Percentiles rank a stretch among this genome's conserved stretches.
Evolutionary conservation across 176 grass and related monocot species (phyloP).

Genomic region (Musa itinerans): DNA sequence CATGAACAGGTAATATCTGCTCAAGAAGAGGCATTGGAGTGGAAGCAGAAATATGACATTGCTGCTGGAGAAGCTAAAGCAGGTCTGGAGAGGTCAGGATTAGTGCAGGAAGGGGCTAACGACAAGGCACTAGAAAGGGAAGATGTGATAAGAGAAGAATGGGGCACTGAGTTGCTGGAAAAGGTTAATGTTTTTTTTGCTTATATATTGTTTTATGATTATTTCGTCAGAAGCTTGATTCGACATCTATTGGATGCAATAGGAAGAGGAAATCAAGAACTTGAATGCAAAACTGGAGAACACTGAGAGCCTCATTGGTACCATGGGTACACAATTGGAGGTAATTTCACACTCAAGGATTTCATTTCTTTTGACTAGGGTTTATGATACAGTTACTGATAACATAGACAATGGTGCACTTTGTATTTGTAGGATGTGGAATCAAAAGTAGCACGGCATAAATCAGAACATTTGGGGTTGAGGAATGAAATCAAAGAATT

Average conservation of each 20-base stretch:
- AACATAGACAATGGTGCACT: not conserved
- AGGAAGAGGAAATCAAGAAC: conserved; percentile 73
- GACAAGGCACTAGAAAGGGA: conserved; percentile 66
- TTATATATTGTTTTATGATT: not conserved
- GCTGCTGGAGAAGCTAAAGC: conserved; percentile 59
- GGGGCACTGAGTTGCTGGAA: conserved; percentile 40
- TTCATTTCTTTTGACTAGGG: not conserved
- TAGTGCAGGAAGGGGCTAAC: conserved; percentile 55
- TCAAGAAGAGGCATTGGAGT: conserved; percentile 60
- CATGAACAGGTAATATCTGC: conserved; percentile 48
- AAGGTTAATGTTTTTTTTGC: conserved; percentile 38
- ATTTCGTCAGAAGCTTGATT: not conserved
- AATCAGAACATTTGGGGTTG: conserved; percentile 41
- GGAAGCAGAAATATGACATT: conserved; percentile 64
- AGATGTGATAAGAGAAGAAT: conserved; percentile 51
- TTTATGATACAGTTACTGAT: not conserved
- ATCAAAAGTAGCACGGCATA: conserved; percentile 31
- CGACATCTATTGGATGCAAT: conserved; percentile 8
- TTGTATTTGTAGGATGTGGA: conserved; percentile 36
- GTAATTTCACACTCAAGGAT: conserved; percentile 15
- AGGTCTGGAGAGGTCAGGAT: conserved; percentile 56
- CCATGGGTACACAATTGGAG: conserved; percentile 42
- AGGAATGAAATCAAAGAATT: conserved; percentile 71
- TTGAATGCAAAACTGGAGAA: conserved; percentile 48
- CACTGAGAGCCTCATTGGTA: conserved; percentile 33